phyloP scores from a whole-genome alignment of 352 stramenopile genomes.

The Elongisporangium anandrum region DNA sequence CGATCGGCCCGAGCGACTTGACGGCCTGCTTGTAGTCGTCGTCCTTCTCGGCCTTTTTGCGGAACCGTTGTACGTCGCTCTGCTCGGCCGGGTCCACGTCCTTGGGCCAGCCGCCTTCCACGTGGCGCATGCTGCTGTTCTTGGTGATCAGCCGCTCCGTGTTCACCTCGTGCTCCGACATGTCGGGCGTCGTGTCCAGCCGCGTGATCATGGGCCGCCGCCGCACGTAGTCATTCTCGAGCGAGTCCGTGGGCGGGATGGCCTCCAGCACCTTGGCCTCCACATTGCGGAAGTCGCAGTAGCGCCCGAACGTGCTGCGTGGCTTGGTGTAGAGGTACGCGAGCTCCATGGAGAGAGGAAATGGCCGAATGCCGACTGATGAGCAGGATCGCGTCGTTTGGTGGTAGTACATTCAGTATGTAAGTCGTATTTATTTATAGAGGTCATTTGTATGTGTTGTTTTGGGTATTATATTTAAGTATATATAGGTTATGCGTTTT shows the following conservation, averaged over 20 bases:
- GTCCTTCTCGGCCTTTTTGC: slow-evolving; percentile 97
- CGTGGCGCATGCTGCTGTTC: slow-evolving; percentile 92
- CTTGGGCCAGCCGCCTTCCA: slow-evolving; percentile 96
- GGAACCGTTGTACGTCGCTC: slow-evolving; percentile 93
- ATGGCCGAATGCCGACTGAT: not conserved
- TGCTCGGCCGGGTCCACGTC: slow-evolving; percentile 96
- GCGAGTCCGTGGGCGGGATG: slow-evolving; percentile 80
- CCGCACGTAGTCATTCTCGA: slow-evolving; percentile 89
- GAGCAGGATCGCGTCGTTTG: slow-evolving; percentile 23
- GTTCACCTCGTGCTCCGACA: slow-evolving; percentile 92
- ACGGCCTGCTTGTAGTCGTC: slow-evolving; percentile 95
- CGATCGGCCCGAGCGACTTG: slow-evolving; percentile 89
- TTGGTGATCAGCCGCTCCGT: slow-evolving; percentile 93
- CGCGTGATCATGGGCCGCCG: slow-evolving; percentile 82
- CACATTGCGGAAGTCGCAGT: slow-evolving; percentile 90
- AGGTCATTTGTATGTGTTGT: no score
- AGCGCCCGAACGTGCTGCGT: slow-evolving; percentile 90
- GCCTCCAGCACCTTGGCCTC: slow-evolving; percentile 89
- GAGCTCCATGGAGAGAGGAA: slow-evolving; percentile 64
- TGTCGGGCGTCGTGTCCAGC: slow-evolving; percentile 89
- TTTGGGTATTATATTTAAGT: no score
- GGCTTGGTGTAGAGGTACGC: slow-evolving; percentile 90
- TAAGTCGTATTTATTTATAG: not conserved
- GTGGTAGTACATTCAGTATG: slow-evolving; percentile 7
- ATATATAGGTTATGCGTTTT: slow-evolving; percentile 1